Conservation (phyloP, 306 rosid genomes). For the Castanea crenata region DNA sequence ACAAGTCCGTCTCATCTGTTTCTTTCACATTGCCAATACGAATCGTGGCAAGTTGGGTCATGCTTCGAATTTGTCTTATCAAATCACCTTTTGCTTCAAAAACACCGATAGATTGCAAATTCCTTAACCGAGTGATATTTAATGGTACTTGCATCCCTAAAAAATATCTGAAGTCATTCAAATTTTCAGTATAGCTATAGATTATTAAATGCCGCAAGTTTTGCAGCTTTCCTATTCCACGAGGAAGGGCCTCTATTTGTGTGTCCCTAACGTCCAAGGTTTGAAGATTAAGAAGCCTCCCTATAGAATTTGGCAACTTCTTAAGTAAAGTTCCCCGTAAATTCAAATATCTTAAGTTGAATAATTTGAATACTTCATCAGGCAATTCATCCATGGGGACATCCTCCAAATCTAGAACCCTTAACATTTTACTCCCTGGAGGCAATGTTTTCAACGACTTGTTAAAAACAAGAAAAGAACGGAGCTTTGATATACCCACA, state of each 20-base stretch:
- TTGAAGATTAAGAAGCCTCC: not conserved
- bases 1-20: not conserved
- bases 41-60: conserved; percentile 2
- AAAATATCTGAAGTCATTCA: accelerated
- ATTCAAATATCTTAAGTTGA: not conserved
- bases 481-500: too few species aligned
- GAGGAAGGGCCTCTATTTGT: too few species aligned
- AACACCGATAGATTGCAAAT: not conserved
- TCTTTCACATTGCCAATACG: not conserved
- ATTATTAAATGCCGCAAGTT: not conserved
- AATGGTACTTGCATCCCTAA: accelerated
- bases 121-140: accelerated
- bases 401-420: too few species aligned
- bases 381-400: not conserved
- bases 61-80: not conserved
- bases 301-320: not conserved
- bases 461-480: too few species aligned
- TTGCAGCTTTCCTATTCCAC: not conserved
- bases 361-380: not conserved
- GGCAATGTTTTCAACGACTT: not conserved
- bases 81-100: not conserved
- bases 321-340: not conserved
- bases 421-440: too few species aligned
- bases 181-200: accelerated
- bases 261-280: not conserved